Evolutionary conservation across 768 basidiomycete species (phyloP).

Genomic region (Trametes punicea): DNA sequence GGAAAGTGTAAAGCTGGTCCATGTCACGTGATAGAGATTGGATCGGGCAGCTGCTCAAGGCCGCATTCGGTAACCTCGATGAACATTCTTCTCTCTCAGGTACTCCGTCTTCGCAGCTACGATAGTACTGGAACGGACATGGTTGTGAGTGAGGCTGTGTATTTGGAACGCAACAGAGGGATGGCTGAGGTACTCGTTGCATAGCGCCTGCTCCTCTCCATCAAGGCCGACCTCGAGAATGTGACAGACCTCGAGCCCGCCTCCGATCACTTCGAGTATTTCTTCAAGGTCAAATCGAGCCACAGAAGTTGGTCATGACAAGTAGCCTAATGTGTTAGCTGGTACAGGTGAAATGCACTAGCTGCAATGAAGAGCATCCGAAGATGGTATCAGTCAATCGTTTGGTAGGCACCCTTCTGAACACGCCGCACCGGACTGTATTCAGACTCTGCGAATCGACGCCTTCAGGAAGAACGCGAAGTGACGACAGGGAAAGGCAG

Average conservation of each 20-base stretch:
- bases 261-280: conserved; percentile 70
- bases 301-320: no score
- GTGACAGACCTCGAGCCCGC: conserved; percentile 67
- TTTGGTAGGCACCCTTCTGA: conserved; percentile 37
- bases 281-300: conserved; percentile 59
- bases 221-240: conserved; percentile 79
- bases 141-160: conserved; percentile 15
- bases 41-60: conserved; percentile 1
- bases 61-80: conserved; percentile 2
- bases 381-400: conserved; percentile 73
- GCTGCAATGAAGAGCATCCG: conserved; percentile 73
- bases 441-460: background rate
- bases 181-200: background rate
- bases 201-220: conserved; percentile 62
- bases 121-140: background rate
- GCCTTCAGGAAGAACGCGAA: conserved; percentile 58
- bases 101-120: background rate
- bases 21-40: conserved; percentile 6
- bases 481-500: conserved; percentile 64
- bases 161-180: no score
- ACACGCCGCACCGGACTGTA: background rate
- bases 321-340: background rate
- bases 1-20: conserved; percentile 14
- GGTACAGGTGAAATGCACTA: conserved; percentile 71
- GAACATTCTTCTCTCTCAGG: background rate